Base-by-base conservation (phyloP, 768 basidiomycete genomes). In the Chiua virens region DNA sequence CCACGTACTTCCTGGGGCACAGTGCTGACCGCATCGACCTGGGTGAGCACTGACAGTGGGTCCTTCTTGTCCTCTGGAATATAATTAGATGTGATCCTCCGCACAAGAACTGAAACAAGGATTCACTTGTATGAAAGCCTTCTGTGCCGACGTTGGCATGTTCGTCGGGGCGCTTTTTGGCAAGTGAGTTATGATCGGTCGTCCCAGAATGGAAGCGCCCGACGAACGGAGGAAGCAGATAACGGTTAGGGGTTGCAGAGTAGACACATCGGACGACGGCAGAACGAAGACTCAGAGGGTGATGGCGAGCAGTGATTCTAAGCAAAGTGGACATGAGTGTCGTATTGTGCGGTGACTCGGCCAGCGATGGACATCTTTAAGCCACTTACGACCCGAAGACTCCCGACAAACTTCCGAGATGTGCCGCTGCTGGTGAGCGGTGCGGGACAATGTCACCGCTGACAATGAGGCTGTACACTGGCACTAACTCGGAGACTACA, bases 1-100 rank as follows among this genome's bases (percentile, higher is more conserved):
- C 89, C 89, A 36, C 74, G 77, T 44, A 83, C 67, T 63, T 76
- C 77, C 3, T 75, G 72, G 3, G 82, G 82, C 14, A 82, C 71
- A 5, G 82, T 81, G 65, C 76, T 79, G 49, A 76, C 75, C 2
- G 77, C 78, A 61, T 73, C 77, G 23, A 67, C 67, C 51, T 57
- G 53, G 34, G 47, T 42, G 18, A 66, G 47, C 17, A 45, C 50
- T 4, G 55, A 54, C 40, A 63, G 58, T 8, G 52, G 25, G 20
- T 52, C 13, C n/a, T 54, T 52, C 10, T 53, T 57, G 48, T 71
- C 65, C 56, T 67, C 71, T 68, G 46, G 15, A n/a, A 46, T 14
- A 20, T 10, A 3, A 42, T 55, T 8, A 52, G 49, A 18, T 18
- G 42, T 3, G 50, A 22, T 32, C 11, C 36, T 30, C 15, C 3